These are phyloP conservation scores for Byssochlamys sp. DNA, from an alignment of 2,329 filamentous ascomycete genomes.

Conservation along the genomic window DNA sequence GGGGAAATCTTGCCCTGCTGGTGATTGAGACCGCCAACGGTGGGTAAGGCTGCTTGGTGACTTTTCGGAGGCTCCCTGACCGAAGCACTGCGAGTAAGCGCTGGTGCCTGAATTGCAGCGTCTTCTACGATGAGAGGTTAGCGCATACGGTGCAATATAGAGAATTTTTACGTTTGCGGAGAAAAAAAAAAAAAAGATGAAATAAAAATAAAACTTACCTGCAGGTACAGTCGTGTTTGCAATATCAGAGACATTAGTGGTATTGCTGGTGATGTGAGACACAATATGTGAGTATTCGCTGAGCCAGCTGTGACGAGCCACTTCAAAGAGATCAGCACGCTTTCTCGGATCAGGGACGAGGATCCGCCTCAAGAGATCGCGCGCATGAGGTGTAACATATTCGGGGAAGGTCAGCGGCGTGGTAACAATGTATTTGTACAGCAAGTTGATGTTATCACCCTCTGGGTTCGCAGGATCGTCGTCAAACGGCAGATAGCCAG, in stretches of 20 bases:
- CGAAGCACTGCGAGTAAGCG: conserved; percentile 75
- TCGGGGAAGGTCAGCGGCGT: conserved; percentile 95
- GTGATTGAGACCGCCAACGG: conserved; percentile 54
- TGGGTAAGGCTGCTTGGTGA: conserved; percentile 38
- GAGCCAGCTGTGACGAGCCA: conserved; percentile 94
- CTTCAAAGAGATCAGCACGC: conserved; percentile 90
- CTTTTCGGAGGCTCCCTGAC: conserved; percentile 77
- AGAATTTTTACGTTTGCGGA: conserved; percentile 1
- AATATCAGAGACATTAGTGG: conserved; percentile 76
- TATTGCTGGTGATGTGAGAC: conserved; percentile 91
- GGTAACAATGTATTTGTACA: conserved; percentile 98
- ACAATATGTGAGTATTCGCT: conserved; percentile 96
- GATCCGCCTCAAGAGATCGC: conserved; percentile 84
- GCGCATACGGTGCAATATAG: background rate
- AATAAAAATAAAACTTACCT: conserved; percentile 33
- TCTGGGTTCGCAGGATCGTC: conserved; percentile 97
- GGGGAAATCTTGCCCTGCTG: conserved; percentile 67
- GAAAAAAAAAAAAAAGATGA: too few species aligned
- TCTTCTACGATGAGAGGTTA: conserved; percentile 31
- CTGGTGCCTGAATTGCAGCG: conserved; percentile 45
- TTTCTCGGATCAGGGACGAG: conserved; percentile 90
- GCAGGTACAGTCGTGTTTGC: conserved; percentile 63
- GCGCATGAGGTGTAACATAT: conserved; percentile 93
- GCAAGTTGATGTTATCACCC: conserved; percentile 95
- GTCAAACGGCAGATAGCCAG: conserved; percentile 93